Evolutionary conservation across 352 stramenopile genomes (phyloP), one percentile per base, ranked within the genome.

Genomic region (Phytophthora syringae): DNA sequence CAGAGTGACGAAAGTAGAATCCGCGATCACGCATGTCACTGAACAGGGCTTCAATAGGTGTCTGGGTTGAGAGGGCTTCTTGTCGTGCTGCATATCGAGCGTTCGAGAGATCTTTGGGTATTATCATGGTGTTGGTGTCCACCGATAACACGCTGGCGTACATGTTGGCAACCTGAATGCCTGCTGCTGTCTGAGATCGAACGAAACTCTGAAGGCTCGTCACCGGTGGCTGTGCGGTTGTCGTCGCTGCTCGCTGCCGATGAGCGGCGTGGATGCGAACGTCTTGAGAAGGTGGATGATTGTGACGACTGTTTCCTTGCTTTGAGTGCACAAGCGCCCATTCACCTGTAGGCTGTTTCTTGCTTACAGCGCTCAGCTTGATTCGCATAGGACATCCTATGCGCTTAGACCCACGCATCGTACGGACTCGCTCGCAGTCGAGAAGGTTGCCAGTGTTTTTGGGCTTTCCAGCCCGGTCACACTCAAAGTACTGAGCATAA

Each of bases 301-400:
- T 55, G 42, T 67, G 59, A 3, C 3, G 30, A 0, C 15, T 1
- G n/a, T 42, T 67, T 1, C 59, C 50, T 16, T 50, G 15, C 13
- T 25, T 40, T 2, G 43, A 48, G 20, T 67, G 27, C 7, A 21
- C 22, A n/a, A 60, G 27, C n/a, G 13, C 15, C 59, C 59, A 67
- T 1, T 27, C 0, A 5, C 49, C 32, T 11, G 39, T 25, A 0
- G 7, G 15, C 1, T 7, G 21, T 30, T 16, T 32, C 15, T 39
- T 22, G 15, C 40, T 9, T 1, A 65, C 49, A 7, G 37, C 57
- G 1, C 15, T 15, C 6, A 65, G 15, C 7, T 47, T 59, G 7
- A 59, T 52, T 7, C 10, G 7, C 27, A 65, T 59, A 4, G 18
- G 11, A 27, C 57, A 65, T 0, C 47, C 45, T 11, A 16, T 52